Conservation (phyloP, 1,139 yeast genomes). For the Pichia sp. region DNA sequence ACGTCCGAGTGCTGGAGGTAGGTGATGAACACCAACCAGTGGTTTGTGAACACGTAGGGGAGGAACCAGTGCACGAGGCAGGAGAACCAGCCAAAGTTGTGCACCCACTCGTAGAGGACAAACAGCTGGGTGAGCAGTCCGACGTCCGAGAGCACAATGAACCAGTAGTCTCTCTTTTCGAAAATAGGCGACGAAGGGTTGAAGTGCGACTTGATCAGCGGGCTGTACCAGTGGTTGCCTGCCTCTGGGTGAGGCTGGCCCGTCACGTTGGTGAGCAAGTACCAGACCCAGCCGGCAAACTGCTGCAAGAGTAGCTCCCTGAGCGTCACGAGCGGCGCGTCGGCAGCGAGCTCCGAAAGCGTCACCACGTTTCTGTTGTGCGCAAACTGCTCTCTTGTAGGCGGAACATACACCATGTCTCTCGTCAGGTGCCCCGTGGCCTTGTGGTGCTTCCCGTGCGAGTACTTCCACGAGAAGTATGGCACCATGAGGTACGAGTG, state of each 20-base stretch:
- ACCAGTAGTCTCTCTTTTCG: constrained; percentile 66
- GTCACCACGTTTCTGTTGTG: constrained; percentile 36
- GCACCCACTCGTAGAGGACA: constrained; percentile 60
- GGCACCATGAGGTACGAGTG: constrained; percentile 79
- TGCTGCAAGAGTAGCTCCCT: constrained; percentile 60
- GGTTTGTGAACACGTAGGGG: constrained; percentile 80
- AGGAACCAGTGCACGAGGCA: constrained; percentile 67
- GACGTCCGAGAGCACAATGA: constrained; percentile 64
- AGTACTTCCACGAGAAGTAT: constrained; percentile 79
- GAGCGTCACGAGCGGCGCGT: constrained; percentile 66
- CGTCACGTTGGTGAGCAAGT: constrained; percentile 67
- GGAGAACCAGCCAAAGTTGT: constrained; percentile 58
- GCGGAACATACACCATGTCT: constrained; percentile 82
- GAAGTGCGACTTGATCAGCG: constrained; percentile 53
- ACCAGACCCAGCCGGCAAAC: constrained; percentile 67
- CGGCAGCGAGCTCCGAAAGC: constrained; percentile 61
- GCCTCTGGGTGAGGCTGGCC: constrained; percentile 61
- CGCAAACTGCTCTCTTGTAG: constrained; percentile 48
- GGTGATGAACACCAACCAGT: constrained; percentile 85
- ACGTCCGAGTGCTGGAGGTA: constrained; percentile 84
- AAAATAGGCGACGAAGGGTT: constrained; percentile 70
- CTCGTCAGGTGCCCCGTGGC: constrained; percentile 77
- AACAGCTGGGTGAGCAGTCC: constrained; percentile 56
- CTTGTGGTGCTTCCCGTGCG: constrained; percentile 84
- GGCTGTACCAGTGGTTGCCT: constrained; percentile 34